Conservation (phyloP, 306 rosid genomes). For the Arachis hypogaea region DNA sequence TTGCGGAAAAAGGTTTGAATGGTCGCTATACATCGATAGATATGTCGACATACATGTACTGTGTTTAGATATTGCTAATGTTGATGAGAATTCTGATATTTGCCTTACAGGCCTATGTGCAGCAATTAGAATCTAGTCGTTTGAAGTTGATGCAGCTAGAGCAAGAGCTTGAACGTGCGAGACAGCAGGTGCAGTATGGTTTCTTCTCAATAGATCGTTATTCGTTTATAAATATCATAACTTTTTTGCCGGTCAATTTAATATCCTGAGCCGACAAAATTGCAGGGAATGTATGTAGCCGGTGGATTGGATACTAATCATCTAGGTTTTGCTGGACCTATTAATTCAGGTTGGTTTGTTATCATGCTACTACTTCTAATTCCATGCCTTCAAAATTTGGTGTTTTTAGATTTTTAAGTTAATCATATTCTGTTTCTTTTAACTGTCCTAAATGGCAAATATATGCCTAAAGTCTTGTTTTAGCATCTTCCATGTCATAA, state of each 20-base stretch:
- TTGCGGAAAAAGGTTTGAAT: constrained; percentile 82
- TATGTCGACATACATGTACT: constrained; percentile 26
- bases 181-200: constrained; percentile 72
- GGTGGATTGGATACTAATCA: constrained; percentile 67
- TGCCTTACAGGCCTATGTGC: constrained; percentile 81
- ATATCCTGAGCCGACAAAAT: constrained; percentile 38
- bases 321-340: constrained; percentile 65
- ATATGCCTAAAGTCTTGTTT: constrained; percentile 1
- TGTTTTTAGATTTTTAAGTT: constrained; percentile 5
- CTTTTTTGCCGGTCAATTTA: constrained; percentile 2
- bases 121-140: constrained; percentile 94
- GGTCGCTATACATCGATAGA: constrained; percentile 34
- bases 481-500: neutral
- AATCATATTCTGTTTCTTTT: neutral
- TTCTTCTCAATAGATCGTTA: constrained; percentile 26
- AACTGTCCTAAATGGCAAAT: neutral
- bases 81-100: constrained; percentile 35
- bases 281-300: constrained; percentile 75
- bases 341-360: constrained; percentile 75
- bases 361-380: constrained; percentile 30
- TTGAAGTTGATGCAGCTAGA: constrained; percentile 83
- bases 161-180: constrained; percentile 85
- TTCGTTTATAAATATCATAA: constrained; percentile 10
- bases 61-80: constrained; percentile 28
- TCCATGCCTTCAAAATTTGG: constrained; percentile 5